phyloP scores from a whole-genome alignment of 2,329 filamentous ascomycete genomes.

The Pseudogymnoascus sp. region DNA sequence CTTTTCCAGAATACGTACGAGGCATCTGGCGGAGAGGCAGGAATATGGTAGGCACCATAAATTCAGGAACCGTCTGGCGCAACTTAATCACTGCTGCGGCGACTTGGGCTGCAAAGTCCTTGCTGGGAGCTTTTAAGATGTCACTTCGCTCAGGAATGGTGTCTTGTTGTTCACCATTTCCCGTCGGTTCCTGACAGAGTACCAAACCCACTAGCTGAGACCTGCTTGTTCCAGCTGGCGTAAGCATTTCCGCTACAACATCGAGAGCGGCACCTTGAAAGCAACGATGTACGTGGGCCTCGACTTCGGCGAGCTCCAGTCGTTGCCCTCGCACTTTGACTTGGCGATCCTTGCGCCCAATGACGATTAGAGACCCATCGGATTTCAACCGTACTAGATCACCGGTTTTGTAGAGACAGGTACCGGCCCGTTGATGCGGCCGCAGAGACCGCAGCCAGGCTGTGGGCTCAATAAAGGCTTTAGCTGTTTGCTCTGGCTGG shows the following conservation, averaged over 20 bases:
- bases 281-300: slow-evolving; percentile 19
- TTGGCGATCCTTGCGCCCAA: slow-evolving; percentile 55
- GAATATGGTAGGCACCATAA: slow-evolving; percentile 32
- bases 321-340: slow-evolving; percentile 57
- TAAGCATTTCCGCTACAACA: neutral
- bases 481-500: slow-evolving; percentile 12
- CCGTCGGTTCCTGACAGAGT: neutral
- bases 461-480: slow-evolving; percentile 13
- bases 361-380: slow-evolving; percentile 51
- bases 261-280: neutral
- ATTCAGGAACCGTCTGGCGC: slow-evolving; percentile 23
- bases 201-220: neutral
- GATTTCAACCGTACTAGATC: slow-evolving; percentile 52
- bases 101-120: neutral
- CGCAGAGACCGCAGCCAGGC: neutral
- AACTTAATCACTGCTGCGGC: neutral
- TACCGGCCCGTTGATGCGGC: neutral
- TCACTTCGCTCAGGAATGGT: neutral
- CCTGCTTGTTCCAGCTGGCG: neutral
- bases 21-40: slow-evolving; percentile 26
- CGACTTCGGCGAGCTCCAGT: slow-evolving; percentile 57
- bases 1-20: slow-evolving; percentile 24
- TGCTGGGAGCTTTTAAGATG: neutral
- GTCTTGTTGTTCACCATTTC: neutral
- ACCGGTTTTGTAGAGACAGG: slow-evolving; percentile 51